Percentiles rank a stretch among this genome's conserved stretches.
Conservation (phyloP, 2,329 filamentous ascomycete genomes). For the Scedosporium boydii region DNA sequence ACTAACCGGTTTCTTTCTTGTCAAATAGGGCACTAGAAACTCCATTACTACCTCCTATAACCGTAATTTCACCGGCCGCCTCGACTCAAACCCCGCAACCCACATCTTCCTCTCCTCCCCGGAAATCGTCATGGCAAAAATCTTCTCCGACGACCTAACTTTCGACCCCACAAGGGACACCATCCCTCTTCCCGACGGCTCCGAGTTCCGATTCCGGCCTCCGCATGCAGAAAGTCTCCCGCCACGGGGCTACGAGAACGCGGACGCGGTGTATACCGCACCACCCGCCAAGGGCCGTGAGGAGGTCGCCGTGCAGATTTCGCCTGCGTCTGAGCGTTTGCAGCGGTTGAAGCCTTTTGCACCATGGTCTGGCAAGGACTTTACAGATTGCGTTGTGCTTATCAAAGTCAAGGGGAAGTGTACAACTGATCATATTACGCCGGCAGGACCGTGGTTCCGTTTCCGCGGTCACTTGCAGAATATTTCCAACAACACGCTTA, state of each 20-base stretch:
- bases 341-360: conserved; percentile 82
- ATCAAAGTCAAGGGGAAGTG: conserved; percentile 97
- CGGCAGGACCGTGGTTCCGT: conserved; percentile 96
- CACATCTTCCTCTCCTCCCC: conserved; percentile 90
- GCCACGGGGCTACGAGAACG: conserved; percentile 69
- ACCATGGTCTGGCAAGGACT: conserved; percentile 89
- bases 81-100: conserved; percentile 90
- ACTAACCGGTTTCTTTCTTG: too few species aligned
- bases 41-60: conserved; percentile 99
- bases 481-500: conserved; percentile 99
- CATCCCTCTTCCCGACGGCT: conserved; percentile 90
- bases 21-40: conserved; percentile 47
- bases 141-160: conserved; percentile 71
- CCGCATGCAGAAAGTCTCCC: conserved; percentile 80
- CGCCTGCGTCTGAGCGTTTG: conserved; percentile 85
- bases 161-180: conserved; percentile 94
- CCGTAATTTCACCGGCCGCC: conserved; percentile 98
- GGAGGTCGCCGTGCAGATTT: conserved; percentile 68
- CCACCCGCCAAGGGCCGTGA: conserved; percentile 71
- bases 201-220: conserved; percentile 80
- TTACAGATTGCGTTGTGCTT: conserved; percentile 71
- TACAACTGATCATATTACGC: conserved; percentile 93
- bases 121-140: conserved; percentile 79
- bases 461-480: conserved; percentile 98
- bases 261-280: conserved; percentile 90